These are phyloP conservation scores for Wickerhamomyces hampshirensis DNA, from an alignment of 805 yeast genomes.

Conservation along the genomic window DNA sequence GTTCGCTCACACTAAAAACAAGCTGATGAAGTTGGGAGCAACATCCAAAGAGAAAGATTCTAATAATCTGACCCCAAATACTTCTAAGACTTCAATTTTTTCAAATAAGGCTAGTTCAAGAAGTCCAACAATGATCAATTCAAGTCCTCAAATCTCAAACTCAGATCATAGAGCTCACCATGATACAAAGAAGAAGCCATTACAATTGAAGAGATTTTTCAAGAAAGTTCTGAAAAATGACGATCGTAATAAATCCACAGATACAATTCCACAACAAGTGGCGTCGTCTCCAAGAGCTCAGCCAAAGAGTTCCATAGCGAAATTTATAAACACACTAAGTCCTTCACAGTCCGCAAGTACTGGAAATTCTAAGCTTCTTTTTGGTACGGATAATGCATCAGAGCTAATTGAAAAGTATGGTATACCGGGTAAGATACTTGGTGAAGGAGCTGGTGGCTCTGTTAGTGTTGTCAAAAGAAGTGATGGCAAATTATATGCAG, in stretches of 20 bases:
- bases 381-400: constrained; percentile 34
- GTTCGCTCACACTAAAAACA: constrained; percentile 13
- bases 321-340: constrained; percentile 19
- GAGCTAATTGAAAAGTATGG: constrained; percentile 63
- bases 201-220: constrained; percentile 44
- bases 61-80: constrained; percentile 22
- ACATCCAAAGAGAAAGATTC: constrained; percentile 8
- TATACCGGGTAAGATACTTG: constrained; percentile 65
- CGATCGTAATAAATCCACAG: constrained; percentile 1
- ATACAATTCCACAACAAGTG: neutral
- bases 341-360: constrained; percentile 19
- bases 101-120: constrained; percentile 19
- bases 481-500: constrained; percentile 68
- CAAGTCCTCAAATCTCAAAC: constrained; percentile 14
- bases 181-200: constrained; percentile 17
- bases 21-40: constrained; percentile 11
- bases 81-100: constrained; percentile 21
- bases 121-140: constrained; percentile 18
- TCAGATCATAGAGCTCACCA: constrained; percentile 4
- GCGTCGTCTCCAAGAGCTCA: constrained; percentile 3
- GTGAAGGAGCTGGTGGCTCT: constrained; percentile 94
- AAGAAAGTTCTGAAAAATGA: constrained; percentile 33
- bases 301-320: constrained; percentile 16
- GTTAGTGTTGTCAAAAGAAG: constrained; percentile 71
- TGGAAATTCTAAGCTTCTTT: constrained; percentile 27